Base-by-base conservation (phyloP, 1,284 basidiomycete species). In the Trametes polyzona region DNA sequence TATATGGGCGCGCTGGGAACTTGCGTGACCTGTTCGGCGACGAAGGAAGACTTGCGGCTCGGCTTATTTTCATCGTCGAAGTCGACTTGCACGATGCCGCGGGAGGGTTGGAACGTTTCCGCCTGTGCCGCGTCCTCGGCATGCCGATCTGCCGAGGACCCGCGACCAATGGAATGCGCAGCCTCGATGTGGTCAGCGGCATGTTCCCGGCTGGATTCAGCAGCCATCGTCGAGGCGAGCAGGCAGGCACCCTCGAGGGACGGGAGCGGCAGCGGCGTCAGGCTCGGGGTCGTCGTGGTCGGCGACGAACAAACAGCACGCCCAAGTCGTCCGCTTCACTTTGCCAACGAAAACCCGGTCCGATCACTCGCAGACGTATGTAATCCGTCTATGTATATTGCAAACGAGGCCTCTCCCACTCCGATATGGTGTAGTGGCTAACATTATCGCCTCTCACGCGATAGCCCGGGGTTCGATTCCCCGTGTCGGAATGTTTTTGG, bases 61-160 rank as follows among this genome's bases (percentile, higher is more conserved):
- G 55, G 53, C 36, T 53, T 60, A 43, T 58, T 55, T 35, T 58
- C 47, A 49, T 41, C 42, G 19, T 46, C 37, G 48, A 48, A 52
- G 53, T 51, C 53, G 61, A 54, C 19, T 37, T 53, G 47, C 11
- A 42, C 16, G 58, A 58, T 53, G 61, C 52, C 58, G 55, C 56
- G 55, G 39, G 60, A 58, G 47, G 24, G 42, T 51, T 52, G 58
- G 52, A 47, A 52, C 47, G 52, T 19, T 44, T 57, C 53, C 39
- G 60, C 44, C 54, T 51, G 51, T 50, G 57, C 57, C 50, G 61
- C 24, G 58, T 29, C 33, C 33, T 60, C 58, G 61, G 61, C 53
- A 58, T 58, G 58, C 56, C 58, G 61, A 52, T n/a, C 42, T 63
- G 61, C 61, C 58, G 61, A 63, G n/a, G 47, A 44, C 55, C 56